These are phyloP conservation scores for Monosporozyma yasuniensis DNA, from an alignment of 805 yeast genomes.

Conservation along the genomic window DNA sequence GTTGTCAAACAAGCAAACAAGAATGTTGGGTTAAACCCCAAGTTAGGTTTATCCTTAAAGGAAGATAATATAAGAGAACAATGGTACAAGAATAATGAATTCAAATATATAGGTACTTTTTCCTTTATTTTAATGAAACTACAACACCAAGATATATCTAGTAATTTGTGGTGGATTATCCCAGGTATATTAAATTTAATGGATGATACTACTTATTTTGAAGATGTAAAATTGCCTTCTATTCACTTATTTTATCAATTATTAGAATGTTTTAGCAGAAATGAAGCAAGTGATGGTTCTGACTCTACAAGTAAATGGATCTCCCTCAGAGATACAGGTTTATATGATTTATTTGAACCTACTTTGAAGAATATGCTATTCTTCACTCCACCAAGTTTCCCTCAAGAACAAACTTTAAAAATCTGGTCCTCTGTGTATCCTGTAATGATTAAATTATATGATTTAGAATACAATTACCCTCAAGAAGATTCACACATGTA, in stretches of 20 bases:
- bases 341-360: slow-evolving; percentile 21
- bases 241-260: slow-evolving; percentile 16
- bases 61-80: slow-evolving; percentile 15
- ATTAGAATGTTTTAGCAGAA: slow-evolving; percentile 9
- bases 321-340: slow-evolving; percentile 19
- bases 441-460: slow-evolving; percentile 15
- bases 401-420: slow-evolving; percentile 9
- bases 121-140: slow-evolving; percentile 14
- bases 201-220: slow-evolving; percentile 24
- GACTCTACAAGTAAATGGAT: slow-evolving; percentile 13
- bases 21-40: slow-evolving; percentile 11
- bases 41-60: slow-evolving; percentile 9
- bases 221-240: slow-evolving; percentile 19
- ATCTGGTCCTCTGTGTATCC: slow-evolving; percentile 19
- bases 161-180: slow-evolving; percentile 28
- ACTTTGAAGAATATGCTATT: slow-evolving; percentile 20
- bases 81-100: slow-evolving; percentile 22
- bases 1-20: background rate
- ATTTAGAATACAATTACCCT: slow-evolving; percentile 8
- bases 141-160: slow-evolving; percentile 14
- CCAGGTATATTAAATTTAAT: slow-evolving; percentile 27
- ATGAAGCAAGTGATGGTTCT: background rate
- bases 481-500: slow-evolving; percentile 7
- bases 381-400: slow-evolving; percentile 23
- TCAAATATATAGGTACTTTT: slow-evolving; percentile 20